Conservation (phyloP, 2,329 filamentous ascomycete genomes). For the Verruconis gallopava region DNA sequence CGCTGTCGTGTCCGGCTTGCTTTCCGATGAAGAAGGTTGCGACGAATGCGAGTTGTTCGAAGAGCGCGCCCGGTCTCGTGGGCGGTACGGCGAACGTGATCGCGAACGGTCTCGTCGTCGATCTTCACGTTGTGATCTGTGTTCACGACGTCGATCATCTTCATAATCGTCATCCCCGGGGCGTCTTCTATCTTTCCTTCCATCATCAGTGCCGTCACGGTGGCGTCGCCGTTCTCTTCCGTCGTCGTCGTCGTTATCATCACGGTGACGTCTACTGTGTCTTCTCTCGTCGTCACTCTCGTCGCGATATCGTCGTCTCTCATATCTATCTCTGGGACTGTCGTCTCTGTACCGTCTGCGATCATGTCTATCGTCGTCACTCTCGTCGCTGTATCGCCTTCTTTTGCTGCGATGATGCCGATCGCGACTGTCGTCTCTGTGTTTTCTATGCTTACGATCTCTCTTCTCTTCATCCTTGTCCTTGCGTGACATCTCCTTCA, state of each 20-base stretch:
- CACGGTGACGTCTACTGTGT: slow-evolving; percentile 34
- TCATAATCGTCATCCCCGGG: slow-evolving; percentile 7
- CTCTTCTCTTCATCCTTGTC: slow-evolving; percentile 29
- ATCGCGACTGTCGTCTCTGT: slow-evolving; percentile 22
- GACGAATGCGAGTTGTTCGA: slow-evolving; percentile 6
- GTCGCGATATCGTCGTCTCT: neutral
- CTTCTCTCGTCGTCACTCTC: slow-evolving; percentile 17
- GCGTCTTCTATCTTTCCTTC: neutral
- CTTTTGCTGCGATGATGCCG: slow-evolving; percentile 17
- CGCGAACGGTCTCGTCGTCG: slow-evolving; percentile 14
- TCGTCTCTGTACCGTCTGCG: neutral
- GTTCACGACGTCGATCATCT: slow-evolving; percentile 14
- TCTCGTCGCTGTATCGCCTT: slow-evolving; percentile 10
- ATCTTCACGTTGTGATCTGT: slow-evolving; percentile 12
- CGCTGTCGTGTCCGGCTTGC: slow-evolving; percentile 2
- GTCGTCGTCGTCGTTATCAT: slow-evolving; percentile 14
- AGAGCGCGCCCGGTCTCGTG: neutral
- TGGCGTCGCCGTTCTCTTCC: slow-evolving; percentile 11
- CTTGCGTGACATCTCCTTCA: slow-evolving; percentile 48
- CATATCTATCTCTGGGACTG: neutral
- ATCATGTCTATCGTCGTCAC: slow-evolving; percentile 22
- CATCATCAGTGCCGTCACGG: slow-evolving; percentile 13
- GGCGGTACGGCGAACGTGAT: slow-evolving; percentile 9
- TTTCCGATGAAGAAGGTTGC: neutral
- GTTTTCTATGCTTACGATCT: slow-evolving; percentile 24